Conservation (phyloP, 805 yeast species). For the Starmera quercuum region DNA sequence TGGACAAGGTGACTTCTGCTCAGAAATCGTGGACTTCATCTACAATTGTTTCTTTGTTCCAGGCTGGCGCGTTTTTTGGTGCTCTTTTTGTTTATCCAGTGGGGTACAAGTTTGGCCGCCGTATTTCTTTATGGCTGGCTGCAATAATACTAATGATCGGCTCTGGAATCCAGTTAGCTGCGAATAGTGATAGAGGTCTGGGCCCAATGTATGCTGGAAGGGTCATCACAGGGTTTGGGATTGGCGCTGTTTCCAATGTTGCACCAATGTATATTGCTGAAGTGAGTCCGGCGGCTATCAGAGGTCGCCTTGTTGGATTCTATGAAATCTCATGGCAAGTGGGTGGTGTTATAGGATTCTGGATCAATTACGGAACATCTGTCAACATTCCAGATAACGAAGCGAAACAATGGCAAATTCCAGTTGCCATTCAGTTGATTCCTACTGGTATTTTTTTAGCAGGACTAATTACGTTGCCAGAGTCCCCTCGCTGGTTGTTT, state of each 20-base stretch:
- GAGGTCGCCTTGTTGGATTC: conserved; percentile 38
- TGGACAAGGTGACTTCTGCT: conserved; percentile 23
- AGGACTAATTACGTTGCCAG: conserved; percentile 32
- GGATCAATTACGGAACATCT: conserved; percentile 37
- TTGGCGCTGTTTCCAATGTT: conserved; percentile 42
- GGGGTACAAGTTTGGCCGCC: conserved; percentile 13
- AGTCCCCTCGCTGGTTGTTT: conserved; percentile 39
- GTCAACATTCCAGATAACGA: conserved; percentile 4
- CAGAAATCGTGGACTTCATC: conserved; percentile 1
- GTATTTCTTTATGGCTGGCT: conserved; percentile 8
- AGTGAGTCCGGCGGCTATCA: conserved; percentile 34
- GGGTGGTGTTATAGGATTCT: conserved; percentile 40
- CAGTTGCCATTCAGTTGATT: conserved; percentile 38
- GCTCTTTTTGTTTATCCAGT: conserved; percentile 12
- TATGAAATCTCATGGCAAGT: conserved; percentile 45
- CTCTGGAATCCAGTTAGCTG: conserved; percentile 31
- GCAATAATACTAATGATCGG: conserved; percentile 25
- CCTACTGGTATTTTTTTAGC: conserved; percentile 35
- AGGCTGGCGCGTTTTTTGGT: conserved; percentile 18
- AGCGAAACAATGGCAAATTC: conserved; percentile 37
- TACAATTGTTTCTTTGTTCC: conserved; percentile 5
- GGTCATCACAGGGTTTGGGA: conserved; percentile 37
- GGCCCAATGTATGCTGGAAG: conserved; percentile 47
- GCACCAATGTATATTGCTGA: conserved; percentile 43
- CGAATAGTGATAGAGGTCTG: conserved; percentile 25